Percentiles rank a stretch among this genome's conserved stretches.
Conservation (phyloP, 768 basidiomycete species). For the Pleurotus citrinopileatus region DNA sequence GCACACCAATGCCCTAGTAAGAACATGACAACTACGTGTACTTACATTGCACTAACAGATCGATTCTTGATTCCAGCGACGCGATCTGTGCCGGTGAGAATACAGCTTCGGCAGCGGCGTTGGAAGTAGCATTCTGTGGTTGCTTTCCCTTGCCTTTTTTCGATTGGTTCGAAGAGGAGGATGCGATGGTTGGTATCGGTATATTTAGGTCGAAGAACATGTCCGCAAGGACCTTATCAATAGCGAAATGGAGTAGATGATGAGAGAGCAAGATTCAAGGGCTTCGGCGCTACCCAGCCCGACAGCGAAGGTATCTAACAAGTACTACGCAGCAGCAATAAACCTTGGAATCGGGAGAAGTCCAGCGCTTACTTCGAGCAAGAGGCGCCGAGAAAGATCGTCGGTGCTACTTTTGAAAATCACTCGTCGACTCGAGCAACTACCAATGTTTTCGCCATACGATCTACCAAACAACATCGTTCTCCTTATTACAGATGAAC, state of each 20-base stretch:
- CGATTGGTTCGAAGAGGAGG: conserved; percentile 28
- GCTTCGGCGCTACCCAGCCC: too few species aligned
- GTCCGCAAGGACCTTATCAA: too few species aligned
- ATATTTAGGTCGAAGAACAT: conserved; percentile 75
- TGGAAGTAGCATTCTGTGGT: conserved; percentile 22
- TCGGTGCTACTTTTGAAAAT: too few species aligned
- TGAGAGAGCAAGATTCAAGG: too few species aligned
- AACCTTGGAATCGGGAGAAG: too few species aligned
- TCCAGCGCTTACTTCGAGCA: too few species aligned
- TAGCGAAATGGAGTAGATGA: too few species aligned
- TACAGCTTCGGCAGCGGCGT: conserved; percentile 22
- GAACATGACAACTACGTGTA: conserved; percentile 15
- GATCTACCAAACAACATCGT: conserved; percentile 48
- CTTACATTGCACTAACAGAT: conserved; percentile 72
- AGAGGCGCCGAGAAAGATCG: too few species aligned
- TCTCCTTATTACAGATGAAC: conserved; percentile 67
- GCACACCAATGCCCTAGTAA: conserved; percentile 12
- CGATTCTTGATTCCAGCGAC: conserved; percentile 60
- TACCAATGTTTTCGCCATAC: conserved; percentile 48
- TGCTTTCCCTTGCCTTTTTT: conserved; percentile 65
- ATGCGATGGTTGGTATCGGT: conserved; percentile 37
- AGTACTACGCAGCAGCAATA: too few species aligned
- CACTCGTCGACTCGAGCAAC: neutral
- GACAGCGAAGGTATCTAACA: too few species aligned
- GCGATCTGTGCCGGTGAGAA: conserved; percentile 58